Evolutionary conservation across 2,329 filamentous ascomycete species (phyloP).

Genomic region (Microsporum ferrugineum): DNA sequence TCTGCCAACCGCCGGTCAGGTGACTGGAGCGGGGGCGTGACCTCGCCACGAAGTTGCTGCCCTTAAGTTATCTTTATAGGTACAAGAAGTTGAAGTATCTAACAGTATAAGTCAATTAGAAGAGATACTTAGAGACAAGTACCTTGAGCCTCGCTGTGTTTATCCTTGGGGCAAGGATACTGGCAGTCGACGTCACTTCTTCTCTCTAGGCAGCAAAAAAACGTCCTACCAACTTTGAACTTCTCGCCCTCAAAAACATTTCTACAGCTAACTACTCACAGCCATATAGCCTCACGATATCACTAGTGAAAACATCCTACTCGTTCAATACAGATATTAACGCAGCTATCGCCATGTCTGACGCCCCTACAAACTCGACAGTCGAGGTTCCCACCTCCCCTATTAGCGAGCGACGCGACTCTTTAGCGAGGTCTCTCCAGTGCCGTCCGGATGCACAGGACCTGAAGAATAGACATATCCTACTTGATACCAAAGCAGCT

Average conservation of each 20-base stretch:
- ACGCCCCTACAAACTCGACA: not conserved
- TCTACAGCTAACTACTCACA: not conserved
- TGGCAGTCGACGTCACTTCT: not conserved
- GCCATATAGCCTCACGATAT: not conserved
- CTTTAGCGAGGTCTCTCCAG: slow-evolving; percentile 60
- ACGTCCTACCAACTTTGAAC: not conserved
- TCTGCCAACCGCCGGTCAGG: not conserved
- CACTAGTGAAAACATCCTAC: not conserved
- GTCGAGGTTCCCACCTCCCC: slow-evolving; percentile 51
- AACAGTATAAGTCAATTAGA: not conserved
- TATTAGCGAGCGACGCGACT: slow-evolving; percentile 46
- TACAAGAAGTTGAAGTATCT: not conserved
- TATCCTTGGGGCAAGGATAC: not conserved
- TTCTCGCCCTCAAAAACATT: not conserved
- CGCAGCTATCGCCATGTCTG: not conserved
- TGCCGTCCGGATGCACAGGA: slow-evolving; percentile 57
- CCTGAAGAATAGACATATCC: slow-evolving; percentile 56
- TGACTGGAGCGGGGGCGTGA: not conserved
- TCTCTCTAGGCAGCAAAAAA: not conserved
- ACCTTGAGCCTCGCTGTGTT: not conserved
- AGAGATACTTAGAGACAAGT: not conserved
- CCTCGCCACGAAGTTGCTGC: not conserved
- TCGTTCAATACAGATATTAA: not conserved
- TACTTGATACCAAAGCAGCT: slow-evolving; percentile 55
- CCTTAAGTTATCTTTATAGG: not conserved